Evolutionary conservation across 192 early-diverging fungal species (phyloP).

Genomic region (Dissophora globulifera): DNA sequence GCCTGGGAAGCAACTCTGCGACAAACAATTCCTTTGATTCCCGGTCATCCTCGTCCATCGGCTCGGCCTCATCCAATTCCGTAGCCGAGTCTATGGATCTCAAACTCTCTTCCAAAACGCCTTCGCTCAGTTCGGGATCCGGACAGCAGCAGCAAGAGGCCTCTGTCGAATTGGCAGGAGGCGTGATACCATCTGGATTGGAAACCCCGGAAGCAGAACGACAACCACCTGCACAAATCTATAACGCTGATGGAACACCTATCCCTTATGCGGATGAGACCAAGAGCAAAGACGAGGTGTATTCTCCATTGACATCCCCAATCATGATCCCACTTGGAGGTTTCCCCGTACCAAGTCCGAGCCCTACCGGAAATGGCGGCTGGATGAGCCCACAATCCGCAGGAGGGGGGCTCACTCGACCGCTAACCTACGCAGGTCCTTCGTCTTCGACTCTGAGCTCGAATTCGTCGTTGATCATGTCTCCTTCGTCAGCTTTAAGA

Average conservation of each 20-base stretch:
- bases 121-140: background rate
- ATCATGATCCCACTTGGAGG: conserved; percentile 47
- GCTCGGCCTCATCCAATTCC: conserved; percentile 19
- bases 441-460: conserved; percentile 10
- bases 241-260: conserved; percentile 11
- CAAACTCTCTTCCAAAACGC: background rate
- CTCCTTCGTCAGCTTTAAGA: conserved; percentile 6
- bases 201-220: no score
- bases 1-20: background rate
- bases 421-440: conserved; percentile 29
- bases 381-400: conserved; percentile 24
- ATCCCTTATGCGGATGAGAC: conserved; percentile 45
- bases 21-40: conserved; percentile 11
- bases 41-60: conserved; percentile 19
- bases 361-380: background rate
- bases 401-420: conserved; percentile 25
- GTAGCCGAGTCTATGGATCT: conserved; percentile 7
- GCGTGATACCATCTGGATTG: no score
- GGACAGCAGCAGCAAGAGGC: background rate
- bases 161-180: no score
- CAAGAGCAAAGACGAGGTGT: conserved; percentile 44
- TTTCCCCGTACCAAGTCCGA: conserved; percentile 13
- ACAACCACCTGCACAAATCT: background rate
- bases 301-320: conserved; percentile 45
- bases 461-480: conserved; percentile 22